Conservation (phyloP, 305 asterid species). For the Solanum hybrid region DNA sequence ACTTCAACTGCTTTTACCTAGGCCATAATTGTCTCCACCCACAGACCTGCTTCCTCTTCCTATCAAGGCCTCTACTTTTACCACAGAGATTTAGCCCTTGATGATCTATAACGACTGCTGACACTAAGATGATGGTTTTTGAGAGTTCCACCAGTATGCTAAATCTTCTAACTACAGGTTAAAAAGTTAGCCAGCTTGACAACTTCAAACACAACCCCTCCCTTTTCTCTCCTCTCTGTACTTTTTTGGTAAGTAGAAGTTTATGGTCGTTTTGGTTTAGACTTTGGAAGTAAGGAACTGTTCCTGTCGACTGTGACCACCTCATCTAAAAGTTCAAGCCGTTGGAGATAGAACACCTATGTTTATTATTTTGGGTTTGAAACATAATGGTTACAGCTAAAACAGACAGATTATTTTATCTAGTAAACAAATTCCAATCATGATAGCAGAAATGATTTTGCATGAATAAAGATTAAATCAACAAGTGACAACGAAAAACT, state of each 20-base stretch:
- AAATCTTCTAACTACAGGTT: slow-evolving; percentile 3
- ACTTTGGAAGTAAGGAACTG: not conserved
- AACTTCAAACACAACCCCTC: not conserved
- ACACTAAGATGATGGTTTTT: not conserved
- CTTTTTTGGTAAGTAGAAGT: not conserved
- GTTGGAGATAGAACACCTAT: not conserved
- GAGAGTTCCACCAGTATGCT: slow-evolving; percentile 4
- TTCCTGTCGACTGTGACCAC: not conserved
- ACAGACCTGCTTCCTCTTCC: slow-evolving; percentile 13
- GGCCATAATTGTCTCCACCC: slow-evolving; percentile 26
- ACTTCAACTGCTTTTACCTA: not conserved
- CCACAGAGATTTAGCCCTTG: not conserved
- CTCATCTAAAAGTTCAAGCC: not conserved
- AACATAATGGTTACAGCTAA: not conserved
- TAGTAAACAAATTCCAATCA: not conserved
- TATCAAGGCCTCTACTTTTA: not conserved
- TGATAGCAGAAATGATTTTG: not conserved
- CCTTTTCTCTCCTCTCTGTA: not conserved
- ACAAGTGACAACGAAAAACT: not conserved
- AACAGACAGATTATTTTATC: not conserved
- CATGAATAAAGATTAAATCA: not conserved
- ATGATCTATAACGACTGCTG: not conserved
- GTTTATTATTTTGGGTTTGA: not conserved
- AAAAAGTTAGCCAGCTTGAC: not conserved
- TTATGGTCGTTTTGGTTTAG: not conserved